Conservation (phyloP, 2,329 filamentous ascomycete species). For the Diaporthe citriasiana region DNA sequence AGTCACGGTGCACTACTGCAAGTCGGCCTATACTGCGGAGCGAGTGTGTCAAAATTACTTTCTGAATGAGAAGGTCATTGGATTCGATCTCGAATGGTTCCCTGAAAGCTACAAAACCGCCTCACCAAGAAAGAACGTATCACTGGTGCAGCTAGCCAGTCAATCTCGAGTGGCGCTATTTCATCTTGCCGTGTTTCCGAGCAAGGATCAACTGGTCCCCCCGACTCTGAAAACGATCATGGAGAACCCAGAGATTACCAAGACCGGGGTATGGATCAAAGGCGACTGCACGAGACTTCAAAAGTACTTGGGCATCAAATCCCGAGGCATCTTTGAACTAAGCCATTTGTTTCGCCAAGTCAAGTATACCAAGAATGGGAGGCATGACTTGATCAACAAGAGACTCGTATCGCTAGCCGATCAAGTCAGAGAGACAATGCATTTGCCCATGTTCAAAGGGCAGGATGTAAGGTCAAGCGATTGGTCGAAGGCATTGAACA, state of each 20-base stretch:
- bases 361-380: conserved; percentile 69
- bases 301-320: conserved; percentile 74
- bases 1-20: conserved; percentile 84
- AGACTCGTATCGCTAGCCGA: conserved; percentile 74
- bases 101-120: conserved; percentile 60
- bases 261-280: conserved; percentile 82
- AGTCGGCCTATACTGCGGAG: conserved; percentile 76
- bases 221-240: conserved; percentile 80
- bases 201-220: conserved; percentile 72
- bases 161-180: conserved; percentile 84
- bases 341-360: conserved; percentile 86
- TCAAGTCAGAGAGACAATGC: conserved; percentile 79
- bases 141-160: conserved; percentile 86
- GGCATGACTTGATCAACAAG: conserved; percentile 74
- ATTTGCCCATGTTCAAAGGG: conserved; percentile 83
- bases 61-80: conserved; percentile 77
- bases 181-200: conserved; percentile 78
- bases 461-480: conserved; percentile 77
- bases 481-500: conserved; percentile 76
- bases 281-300: conserved; percentile 78
- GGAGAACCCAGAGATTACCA: conserved; percentile 77
- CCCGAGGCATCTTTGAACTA: conserved; percentile 81
- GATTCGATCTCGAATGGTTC: conserved; percentile 92
- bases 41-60: conserved; percentile 76
- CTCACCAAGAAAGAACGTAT: conserved; percentile 77